Evolutionary conservation across 495 filamentous ascomycete genomes (phyloP).

Genomic region (Niebla homalea): DNA sequence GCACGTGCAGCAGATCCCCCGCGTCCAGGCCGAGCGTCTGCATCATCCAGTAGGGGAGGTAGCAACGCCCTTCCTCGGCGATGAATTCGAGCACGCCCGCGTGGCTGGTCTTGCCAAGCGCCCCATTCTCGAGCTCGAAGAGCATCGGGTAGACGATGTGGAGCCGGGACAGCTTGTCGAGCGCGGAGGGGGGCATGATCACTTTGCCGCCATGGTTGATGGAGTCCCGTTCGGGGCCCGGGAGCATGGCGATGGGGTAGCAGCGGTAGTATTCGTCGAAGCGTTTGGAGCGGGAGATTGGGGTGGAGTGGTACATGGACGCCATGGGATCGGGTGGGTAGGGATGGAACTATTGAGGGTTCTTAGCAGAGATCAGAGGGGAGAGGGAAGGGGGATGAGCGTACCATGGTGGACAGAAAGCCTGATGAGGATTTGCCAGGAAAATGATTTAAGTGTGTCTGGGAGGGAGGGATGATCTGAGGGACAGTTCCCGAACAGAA

Average conservation of each 20-base stretch:
- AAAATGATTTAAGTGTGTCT: background rate
- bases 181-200: slow-evolving; percentile 82
- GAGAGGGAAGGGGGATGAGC: slow-evolving; percentile 5
- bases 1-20: slow-evolving; percentile 87
- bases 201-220: slow-evolving; percentile 97
- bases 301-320: slow-evolving; percentile 31
- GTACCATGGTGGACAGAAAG: background rate
- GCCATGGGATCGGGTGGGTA: slow-evolving; percentile 46
- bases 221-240: slow-evolving; percentile 78
- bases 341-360: slow-evolving; percentile 31
- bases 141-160: slow-evolving; percentile 97
- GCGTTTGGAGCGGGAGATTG: slow-evolving; percentile 40
- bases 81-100: slow-evolving; percentile 95
- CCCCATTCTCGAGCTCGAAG: slow-evolving; percentile 85
- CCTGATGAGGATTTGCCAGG: background rate
- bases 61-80: slow-evolving; percentile 91
- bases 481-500: no score
- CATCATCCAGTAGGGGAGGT: slow-evolving; percentile 97
- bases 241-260: slow-evolving; percentile 87
- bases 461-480: background rate
- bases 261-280: slow-evolving; percentile 98
- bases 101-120: slow-evolving; percentile 65
- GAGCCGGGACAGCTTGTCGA: slow-evolving; percentile 90
- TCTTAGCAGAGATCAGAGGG: background rate
- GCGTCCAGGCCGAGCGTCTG: slow-evolving; percentile 75